Evolutionary conservation across 331 rosid species (phyloP).

Genomic region (Phaseolus coccineus): DNA sequence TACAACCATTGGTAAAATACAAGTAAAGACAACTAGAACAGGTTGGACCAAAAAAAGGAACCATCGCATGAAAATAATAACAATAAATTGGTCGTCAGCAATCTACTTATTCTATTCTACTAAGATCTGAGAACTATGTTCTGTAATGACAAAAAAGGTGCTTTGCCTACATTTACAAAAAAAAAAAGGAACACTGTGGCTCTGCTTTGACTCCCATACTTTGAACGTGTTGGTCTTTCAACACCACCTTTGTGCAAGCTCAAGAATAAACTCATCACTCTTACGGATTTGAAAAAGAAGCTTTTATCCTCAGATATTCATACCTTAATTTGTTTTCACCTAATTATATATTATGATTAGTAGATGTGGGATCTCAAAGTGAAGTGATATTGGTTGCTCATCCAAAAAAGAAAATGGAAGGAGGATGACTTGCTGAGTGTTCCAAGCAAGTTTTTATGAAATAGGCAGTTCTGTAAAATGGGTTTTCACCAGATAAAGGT

Average conservation of each 20-base stretch:
- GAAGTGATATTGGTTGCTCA: neutral
- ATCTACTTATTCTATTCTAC: neutral
- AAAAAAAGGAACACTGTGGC: neutral
- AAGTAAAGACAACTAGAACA: neutral
- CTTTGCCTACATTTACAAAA: neutral
- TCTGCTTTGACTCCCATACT: neutral
- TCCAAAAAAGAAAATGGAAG: neutral
- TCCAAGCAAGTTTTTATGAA: conserved; percentile 50
- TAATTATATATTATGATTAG: no score
- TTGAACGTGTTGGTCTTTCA: conserved; percentile 49
- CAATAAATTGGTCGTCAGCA: neutral
- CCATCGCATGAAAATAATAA: neutral
- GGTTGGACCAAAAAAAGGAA: neutral
- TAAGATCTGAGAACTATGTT: neutral
- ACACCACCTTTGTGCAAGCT: conserved; percentile 49
- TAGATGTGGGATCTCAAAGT: no score
- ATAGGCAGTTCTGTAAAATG: conserved; percentile 39
- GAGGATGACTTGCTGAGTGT: conserved; percentile 2
- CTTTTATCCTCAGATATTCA: conserved; percentile 37
- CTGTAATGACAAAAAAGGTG: neutral
- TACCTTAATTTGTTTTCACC: neutral
- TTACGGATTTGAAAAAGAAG: conserved; percentile 39
- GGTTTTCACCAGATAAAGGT: conserved; percentile 34
- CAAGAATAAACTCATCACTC: conserved; percentile 36
- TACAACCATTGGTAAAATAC: neutral